phyloP scores from a whole-genome alignment of 2,329 filamentous ascomycete genomes.

The Fusarium proliferatum region DNA sequence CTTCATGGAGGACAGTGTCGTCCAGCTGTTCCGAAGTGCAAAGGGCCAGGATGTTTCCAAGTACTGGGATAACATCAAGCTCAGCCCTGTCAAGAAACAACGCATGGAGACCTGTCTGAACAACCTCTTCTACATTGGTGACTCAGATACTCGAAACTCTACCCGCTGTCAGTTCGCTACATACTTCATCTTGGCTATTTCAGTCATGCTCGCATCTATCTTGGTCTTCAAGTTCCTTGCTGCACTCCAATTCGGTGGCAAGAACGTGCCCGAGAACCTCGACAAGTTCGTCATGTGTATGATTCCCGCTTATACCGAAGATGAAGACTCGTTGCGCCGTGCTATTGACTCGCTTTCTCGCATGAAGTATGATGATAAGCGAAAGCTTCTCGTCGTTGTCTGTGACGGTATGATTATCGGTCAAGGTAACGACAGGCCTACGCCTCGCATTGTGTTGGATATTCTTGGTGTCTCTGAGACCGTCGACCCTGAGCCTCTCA shows the following conservation, averaged over 20 bases:
- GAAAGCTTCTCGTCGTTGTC: constrained; percentile 90
- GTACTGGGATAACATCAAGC: constrained; percentile 78
- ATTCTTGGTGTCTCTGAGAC: constrained; percentile 95
- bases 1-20: constrained; percentile 83
- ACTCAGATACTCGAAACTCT: constrained; percentile 91
- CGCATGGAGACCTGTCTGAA: constrained; percentile 87
- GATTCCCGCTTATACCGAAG: constrained; percentile 97
- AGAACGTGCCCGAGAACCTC: constrained; percentile 92
- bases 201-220: constrained; percentile 80
- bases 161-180: constrained; percentile 85
- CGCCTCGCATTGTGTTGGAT: constrained; percentile 94
- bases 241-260: constrained; percentile 90
- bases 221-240: constrained; percentile 98
- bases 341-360: constrained; percentile 95
- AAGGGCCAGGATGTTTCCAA: constrained; percentile 85
- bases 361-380: constrained; percentile 98
- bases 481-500: constrained; percentile 93
- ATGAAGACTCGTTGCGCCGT: constrained; percentile 95
- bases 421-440: constrained; percentile 96
- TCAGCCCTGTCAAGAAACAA: constrained; percentile 66
- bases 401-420: constrained; percentile 99
- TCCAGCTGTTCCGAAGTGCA: constrained; percentile 79
- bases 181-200: constrained; percentile 89
- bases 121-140: constrained; percentile 94
- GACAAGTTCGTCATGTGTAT: constrained; percentile 99